Evolutionary conservation across 768 basidiomycete genomes (phyloP), one percentile per base, ranked within the genome.

Genomic region (Lactifluus subvellereus): DNA sequence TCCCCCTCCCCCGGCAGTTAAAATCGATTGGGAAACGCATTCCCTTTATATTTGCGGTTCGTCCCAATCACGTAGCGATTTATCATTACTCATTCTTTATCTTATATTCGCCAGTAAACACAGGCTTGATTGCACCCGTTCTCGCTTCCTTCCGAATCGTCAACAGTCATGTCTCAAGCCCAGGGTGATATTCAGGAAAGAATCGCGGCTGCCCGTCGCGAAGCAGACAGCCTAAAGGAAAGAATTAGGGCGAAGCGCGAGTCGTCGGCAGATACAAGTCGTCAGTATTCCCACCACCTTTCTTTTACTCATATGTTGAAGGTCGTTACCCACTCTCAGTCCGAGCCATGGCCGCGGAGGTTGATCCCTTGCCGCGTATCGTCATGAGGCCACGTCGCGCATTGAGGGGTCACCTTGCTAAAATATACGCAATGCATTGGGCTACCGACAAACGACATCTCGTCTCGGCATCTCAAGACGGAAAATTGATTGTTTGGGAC

Each of bases 391-490:
- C 94, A 57, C 85, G 97, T 61, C 89, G 96, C 69, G 90, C 93
- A 66, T 87, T 99, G 69, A 88, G 94, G 72, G 96, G 96, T 32
- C 96, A 99, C 77, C 86, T 99, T 57, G 96, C 96, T 65, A 99
- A 99, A 82, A 98, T 99, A 72, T 99, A 99, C 75, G 96, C 96
- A 53, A 97, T 99, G 91, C 97, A 99, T 76, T 99, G 97, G 97
- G 90, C 96, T 38, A 87, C 90, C 57, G 96, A 99, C 80, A 85
- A 94, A 71, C 83, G 97, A 70, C 96, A 99, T 79, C 85, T 99
- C 64, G 96, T 99, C 40, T 98, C 97, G 16, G 96, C 96, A n/a
- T 98, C 96, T 2, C 96, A 99, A 74, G 96, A 99, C 73, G 96
- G 96, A 57, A 99, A 99, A 76, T 84, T 99, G 62, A 98, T 99